These are phyloP conservation scores for Aquilaria sinensis DNA, from an alignment of 345 rosid genomes.

Conservation along the genomic window DNA sequence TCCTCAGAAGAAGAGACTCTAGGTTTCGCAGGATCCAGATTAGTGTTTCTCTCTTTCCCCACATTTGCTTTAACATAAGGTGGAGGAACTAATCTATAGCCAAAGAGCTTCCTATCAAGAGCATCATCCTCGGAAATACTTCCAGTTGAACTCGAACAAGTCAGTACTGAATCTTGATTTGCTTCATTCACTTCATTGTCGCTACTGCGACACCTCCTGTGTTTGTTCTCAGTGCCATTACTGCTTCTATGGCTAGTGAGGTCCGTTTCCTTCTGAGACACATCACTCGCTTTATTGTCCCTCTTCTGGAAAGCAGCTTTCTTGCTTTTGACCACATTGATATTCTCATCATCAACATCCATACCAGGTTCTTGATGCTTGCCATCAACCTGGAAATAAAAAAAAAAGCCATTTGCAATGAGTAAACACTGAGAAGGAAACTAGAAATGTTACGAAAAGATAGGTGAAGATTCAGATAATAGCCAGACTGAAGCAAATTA, in stretches of 20 bases:
- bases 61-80: conserved; percentile 35
- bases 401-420: not conserved
- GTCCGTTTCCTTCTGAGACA: conserved; percentile 15
- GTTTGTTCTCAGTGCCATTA: conserved; percentile 13
- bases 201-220: conserved; percentile 26
- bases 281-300: conserved; percentile 4
- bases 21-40: conserved; percentile 17
- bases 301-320: conserved; percentile 13
- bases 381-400: conserved; percentile 19
- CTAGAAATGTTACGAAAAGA: not conserved
- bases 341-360: conserved; percentile 11
- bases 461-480: not conserved
- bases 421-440: not conserved
- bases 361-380: not conserved
- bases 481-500: too few species aligned
- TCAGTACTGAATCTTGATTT: conserved; percentile 18
- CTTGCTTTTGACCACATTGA: conserved; percentile 13
- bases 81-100: conserved; percentile 39
- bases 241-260: conserved; percentile 14
- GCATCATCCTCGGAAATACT: conserved; percentile 38
- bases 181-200: conserved; percentile 35
- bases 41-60: conserved; percentile 26
- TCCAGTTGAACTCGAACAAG: conserved; percentile 39
- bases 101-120: conserved; percentile 26
- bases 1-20: conserved; percentile 10